Evolutionary conservation across 73 alveolate genomes (phyloP), one percentile per base, ranked within the genome.

Genomic region (Paramecium sonneborni): DNA sequence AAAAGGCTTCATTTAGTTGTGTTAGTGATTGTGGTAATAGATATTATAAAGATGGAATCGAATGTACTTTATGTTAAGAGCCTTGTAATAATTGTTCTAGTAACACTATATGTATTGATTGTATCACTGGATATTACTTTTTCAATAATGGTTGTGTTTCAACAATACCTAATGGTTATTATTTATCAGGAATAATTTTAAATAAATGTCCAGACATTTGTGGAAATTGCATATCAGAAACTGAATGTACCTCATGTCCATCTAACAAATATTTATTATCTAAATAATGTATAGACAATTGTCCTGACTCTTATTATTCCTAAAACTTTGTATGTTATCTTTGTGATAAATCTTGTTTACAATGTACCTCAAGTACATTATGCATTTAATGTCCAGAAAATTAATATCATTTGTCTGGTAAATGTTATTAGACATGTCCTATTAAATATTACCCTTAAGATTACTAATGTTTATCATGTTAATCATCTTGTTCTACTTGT

Each of bases 81-180:
- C 90, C 90, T 12, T 79, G 90, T 30, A 41, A 41, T 79, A 79
- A 39, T 79, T 79, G 90, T 39, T 38, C 72, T 1, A 44, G 72
- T 20, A 23, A 12, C 8, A 30, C 15, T 15, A 79, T 44, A 0
- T 79, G 90, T 43, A 43, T 39, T 12, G 90, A 79, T 79, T 79
- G 90, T 23, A 0, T 14, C 1, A 32, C 62, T 12, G 55, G 46
- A 24, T 30, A 39, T n/a, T 79, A 79, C 48, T 79, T 43, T 6
- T 46, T 30, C 21, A 23, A 79, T 12, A 62, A 62, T 23, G 10
- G 55, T 23, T 79, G 90, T 79, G 20, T 79, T 7, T 43, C 90
- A 44, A 20, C 90, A 43, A 15, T 32, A 12, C 74, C 90, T 1
- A 79, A 23, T 79, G 76, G 69, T 5, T 79, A 79, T 34, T 79